Evolutionary conservation across 202 grass and related monocot genomes (phyloP).

Genomic region (Eragrostis tef): DNA sequence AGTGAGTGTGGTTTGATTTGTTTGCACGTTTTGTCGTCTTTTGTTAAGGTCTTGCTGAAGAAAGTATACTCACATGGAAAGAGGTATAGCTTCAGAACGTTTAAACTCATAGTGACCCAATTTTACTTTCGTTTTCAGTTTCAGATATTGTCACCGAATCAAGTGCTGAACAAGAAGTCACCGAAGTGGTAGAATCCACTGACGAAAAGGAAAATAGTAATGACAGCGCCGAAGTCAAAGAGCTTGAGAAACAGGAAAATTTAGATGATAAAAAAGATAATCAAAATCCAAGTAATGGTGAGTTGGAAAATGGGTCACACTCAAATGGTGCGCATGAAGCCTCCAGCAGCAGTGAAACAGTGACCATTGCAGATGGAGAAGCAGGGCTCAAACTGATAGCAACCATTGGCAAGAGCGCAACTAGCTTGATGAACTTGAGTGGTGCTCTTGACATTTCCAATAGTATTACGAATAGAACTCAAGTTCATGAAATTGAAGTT

Average conservation of each 20-base stretch:
- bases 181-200: neutral
- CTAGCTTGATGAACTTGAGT: neutral
- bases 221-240: constrained; percentile 17
- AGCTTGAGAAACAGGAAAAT: constrained; percentile 30
- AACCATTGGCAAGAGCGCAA: neutral
- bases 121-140: constrained; percentile 22
- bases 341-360: constrained; percentile 1
- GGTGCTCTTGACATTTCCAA: constrained; percentile 19
- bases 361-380: neutral
- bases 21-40: neutral
- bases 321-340: constrained; percentile 47
- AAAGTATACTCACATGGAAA: neutral
- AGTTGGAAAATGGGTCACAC: constrained; percentile 56
- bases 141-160: constrained; percentile 34
- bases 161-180: constrained; percentile 13
- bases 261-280: constrained; percentile 33
- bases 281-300: constrained; percentile 8
- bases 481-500: constrained; percentile 43
- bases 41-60: neutral
- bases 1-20: neutral
- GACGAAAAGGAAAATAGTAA: constrained; percentile 2
- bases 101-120: neutral
- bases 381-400: constrained; percentile 28
- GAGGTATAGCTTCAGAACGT: neutral
- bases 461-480: constrained; percentile 17